Conservation (phyloP, 192 early-diverging fungal genomes). For the Dissophora ornata region DNA sequence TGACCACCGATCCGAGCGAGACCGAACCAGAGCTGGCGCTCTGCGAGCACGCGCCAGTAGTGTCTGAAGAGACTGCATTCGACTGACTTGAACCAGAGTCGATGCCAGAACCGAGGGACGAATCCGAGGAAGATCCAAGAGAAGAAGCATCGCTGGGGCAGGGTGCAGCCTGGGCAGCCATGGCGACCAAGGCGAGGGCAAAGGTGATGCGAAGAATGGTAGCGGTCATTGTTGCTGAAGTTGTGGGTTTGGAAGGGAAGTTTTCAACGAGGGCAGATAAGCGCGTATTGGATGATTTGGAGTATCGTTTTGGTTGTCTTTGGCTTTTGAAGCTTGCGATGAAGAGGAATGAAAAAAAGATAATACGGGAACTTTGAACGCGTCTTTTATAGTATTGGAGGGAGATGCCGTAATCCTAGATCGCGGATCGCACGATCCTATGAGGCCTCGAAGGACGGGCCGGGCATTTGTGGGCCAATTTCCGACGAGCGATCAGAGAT, state of each 20-base stretch:
- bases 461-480: too few species aligned
- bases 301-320: too few species aligned
- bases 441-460: too few species aligned
- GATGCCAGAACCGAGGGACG: too few species aligned
- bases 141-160: too few species aligned
- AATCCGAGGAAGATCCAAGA: too few species aligned
- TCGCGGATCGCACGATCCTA: too few species aligned
- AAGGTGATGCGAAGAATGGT: slow-evolving; percentile 20
- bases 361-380: too few species aligned
- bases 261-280: too few species aligned
- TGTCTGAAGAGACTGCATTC: neutral
- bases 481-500: neutral
- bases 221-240: slow-evolving; percentile 19
- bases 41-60: slow-evolving; percentile 10
- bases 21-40: slow-evolving; percentile 18
- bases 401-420: too few species aligned
- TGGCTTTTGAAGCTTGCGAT: neutral
- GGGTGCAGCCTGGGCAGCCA: slow-evolving; percentile 21
- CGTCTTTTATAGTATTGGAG: slow-evolving; percentile 1
- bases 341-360: neutral
- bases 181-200: slow-evolving; percentile 23
- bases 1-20: slow-evolving; percentile 17
- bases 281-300: too few species aligned
- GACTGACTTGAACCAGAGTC: too few species aligned
- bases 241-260: neutral